Percentiles rank a stretch among this genome's conserved stretches.
phyloP scores from a whole-genome alignment of 2,329 filamentous ascomycete genomes.

The Curvularia spicifera region DNA sequence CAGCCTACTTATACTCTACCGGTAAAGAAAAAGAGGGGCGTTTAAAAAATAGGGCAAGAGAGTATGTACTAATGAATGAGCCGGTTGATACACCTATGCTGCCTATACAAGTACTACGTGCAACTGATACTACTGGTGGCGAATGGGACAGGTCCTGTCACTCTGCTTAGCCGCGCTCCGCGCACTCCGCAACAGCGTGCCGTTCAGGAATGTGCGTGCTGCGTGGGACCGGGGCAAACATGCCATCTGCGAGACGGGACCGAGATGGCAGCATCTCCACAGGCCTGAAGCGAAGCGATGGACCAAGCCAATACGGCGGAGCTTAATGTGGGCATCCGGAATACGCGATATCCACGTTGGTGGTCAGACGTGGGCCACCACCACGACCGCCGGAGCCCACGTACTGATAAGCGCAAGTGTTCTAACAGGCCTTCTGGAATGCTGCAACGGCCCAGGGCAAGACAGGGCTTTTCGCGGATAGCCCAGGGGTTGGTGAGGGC shows the following conservation, averaged over 20 bases:
- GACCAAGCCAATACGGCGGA: constrained; percentile 8
- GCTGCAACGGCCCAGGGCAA: not conserved
- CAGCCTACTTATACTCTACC: not conserved
- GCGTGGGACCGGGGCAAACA: too few species aligned
- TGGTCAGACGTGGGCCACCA: not conserved
- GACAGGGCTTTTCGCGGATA: constrained; percentile 3
- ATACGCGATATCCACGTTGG: constrained; percentile 8
- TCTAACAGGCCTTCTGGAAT: constrained; percentile 10
- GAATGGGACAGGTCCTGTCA: too few species aligned
- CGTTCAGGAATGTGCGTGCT: too few species aligned
- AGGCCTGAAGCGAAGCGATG: not conserved
- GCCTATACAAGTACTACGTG: not conserved
- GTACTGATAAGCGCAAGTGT: not conserved
- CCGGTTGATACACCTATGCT: not conserved
- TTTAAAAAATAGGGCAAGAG: not conserved
- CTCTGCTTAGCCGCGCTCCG: too few species aligned
- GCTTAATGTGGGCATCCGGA: constrained; percentile 3
- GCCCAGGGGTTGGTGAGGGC: not conserved
- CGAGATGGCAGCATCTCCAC: constrained; percentile 7
- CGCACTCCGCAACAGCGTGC: too few species aligned
- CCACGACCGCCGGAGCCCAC: too few species aligned
- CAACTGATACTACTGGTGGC: too few species aligned
- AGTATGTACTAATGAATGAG: not conserved
- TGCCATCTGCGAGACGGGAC: not conserved
- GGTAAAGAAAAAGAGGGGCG: too few species aligned